Evolutionary conservation across 306 rosid species (phyloP).

Genomic region (Cicer pinnatifidum): DNA sequence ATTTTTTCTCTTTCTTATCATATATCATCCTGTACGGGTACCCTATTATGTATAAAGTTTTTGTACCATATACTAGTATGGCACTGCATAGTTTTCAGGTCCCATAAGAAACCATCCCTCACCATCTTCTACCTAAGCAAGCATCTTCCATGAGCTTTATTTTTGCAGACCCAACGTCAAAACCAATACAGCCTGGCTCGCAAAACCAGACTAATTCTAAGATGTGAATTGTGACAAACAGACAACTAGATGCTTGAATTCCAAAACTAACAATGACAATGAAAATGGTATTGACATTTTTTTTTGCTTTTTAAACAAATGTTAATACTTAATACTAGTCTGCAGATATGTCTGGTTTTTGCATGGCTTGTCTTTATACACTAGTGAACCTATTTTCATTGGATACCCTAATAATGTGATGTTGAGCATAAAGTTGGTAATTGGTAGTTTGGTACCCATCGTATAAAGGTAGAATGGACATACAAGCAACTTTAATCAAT

Average conservation of each 20-base stretch:
- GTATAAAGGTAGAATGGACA: neutral
- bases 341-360: neutral
- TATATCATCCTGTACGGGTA: neutral
- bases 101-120: neutral
- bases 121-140: neutral
- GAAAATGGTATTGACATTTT: neutral
- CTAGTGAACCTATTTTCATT: constrained; percentile 13
- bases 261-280: neutral
- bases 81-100: neutral
- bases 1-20: neutral
- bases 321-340: neutral
- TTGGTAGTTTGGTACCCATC: neutral
- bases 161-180: neutral
- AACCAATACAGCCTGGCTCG: neutral
- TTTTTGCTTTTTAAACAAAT: constrained; percentile 13
- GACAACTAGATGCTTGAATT: neutral
- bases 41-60: neutral
- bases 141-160: neutral
- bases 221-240: neutral
- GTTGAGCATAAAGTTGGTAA: neutral
- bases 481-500: neutral
- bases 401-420: constrained; percentile 20
- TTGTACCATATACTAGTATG: neutral
- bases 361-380: neutral
- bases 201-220: constrained; percentile 18